Evolutionary conservation across 208 protist genomes (phyloP).

Genomic region (Crithidia bombi): DNA sequence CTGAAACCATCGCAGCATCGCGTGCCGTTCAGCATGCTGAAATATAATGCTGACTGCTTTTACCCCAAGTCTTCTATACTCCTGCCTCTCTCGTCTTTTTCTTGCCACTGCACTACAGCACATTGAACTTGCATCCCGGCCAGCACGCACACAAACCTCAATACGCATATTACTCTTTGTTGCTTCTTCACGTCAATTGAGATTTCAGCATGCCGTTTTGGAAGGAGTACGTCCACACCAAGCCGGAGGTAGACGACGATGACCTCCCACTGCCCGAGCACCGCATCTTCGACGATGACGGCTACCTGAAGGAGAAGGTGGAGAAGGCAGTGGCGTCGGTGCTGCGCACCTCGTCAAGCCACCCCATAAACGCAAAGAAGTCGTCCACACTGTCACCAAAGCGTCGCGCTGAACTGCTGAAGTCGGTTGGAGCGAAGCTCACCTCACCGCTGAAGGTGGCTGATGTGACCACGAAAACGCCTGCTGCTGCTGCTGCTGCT

Average conservation of each 20-base stretch:
- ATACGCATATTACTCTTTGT: neutral
- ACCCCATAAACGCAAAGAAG: constrained; percentile 34
- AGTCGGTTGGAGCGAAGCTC: constrained; percentile 26
- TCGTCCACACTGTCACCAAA: constrained; percentile 16
- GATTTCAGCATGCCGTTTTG: constrained; percentile 67
- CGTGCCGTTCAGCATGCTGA: too few relatives aligned
- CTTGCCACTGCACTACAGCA: neutral
- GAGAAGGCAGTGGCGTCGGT: constrained; percentile 9
- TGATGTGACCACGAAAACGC: neutral
- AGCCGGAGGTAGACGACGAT: constrained; percentile 81
- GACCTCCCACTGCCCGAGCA: constrained; percentile 84
- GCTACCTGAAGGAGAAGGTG: constrained; percentile 48
- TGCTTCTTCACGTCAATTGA: neutral
- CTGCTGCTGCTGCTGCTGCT: neutral
- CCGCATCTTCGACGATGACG: constrained; percentile 86
- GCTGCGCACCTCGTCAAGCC: constrained; percentile 12
- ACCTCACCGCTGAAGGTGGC: constrained; percentile 19
- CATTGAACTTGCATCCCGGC: neutral
- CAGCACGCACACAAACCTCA: neutral
- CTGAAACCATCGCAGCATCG: too few relatives aligned
- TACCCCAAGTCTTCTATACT: too few relatives aligned
- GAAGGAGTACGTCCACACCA: constrained; percentile 68
- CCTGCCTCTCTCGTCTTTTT: constrained; percentile 5
- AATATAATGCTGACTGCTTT: too few relatives aligned
- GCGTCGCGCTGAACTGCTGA: constrained; percentile 22